These are phyloP conservation scores for Jasminum sambac DNA, from an alignment of 257 asterid species.

Conservation along the genomic window DNA sequence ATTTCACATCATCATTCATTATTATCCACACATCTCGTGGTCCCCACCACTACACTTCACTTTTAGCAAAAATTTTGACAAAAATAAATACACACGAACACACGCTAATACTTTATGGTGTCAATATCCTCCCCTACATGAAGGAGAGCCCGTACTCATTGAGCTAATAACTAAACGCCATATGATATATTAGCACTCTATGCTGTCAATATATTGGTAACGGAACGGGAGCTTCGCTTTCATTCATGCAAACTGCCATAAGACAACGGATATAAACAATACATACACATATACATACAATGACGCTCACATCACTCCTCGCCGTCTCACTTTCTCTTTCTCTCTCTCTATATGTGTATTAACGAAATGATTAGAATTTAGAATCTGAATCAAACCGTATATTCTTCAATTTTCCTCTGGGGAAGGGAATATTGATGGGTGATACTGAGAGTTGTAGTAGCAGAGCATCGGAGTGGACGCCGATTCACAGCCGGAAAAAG, in stretches of 20 bases:
- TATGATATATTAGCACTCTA: no score
- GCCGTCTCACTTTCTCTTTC: conserved; percentile 40
- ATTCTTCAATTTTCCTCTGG: conserved; percentile 32
- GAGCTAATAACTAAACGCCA: no score
- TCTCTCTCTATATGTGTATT: conserved; percentile 25
- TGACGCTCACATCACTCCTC: conserved; percentile 43
- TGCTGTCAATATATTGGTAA: no score
- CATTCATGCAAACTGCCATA: conserved; percentile 48
- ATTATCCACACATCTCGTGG: no score
- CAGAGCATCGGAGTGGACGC: conserved; percentile 67
- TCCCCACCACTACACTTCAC: no score
- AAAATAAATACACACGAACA: no score
- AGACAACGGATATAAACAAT: conserved; percentile 27
- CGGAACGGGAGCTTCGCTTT: no score
- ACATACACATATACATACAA: conserved; percentile 5
- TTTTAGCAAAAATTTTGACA: no score
- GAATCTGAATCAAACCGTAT: conserved; percentile 77
- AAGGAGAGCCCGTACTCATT: no score
- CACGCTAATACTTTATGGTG: no score
- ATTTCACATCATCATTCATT: no score
- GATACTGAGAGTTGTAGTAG: conserved; percentile 78
- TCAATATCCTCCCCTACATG: no score
- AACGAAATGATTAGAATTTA: conserved; percentile 20
- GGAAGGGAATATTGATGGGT: conserved; percentile 48
- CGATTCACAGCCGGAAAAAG: conserved; percentile 51